Percentiles rank a stretch among this genome's conserved stretches.
These are phyloP conservation scores for Lentinula edodes DNA, from an alignment of 768 basidiomycete genomes.

Conservation along the genomic window DNA sequence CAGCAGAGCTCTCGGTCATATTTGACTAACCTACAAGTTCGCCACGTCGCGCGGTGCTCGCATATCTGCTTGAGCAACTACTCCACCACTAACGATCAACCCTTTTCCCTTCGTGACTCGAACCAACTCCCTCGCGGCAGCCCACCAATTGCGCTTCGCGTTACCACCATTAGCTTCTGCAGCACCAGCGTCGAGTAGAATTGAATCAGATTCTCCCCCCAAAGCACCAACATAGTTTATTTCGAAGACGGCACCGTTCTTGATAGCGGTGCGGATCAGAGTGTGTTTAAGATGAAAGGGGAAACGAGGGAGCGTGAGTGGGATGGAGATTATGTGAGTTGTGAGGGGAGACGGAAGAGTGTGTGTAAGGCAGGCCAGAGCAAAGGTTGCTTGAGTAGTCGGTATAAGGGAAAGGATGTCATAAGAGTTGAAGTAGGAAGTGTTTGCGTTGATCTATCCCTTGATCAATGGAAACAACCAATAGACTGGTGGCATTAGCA, in stretches of 20 bases:
- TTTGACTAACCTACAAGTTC: slow-evolving; percentile 56
- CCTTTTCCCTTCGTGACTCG: slow-evolving; percentile 80
- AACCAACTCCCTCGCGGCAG: slow-evolving; percentile 66
- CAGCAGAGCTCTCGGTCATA: background rate
- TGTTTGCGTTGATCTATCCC: slow-evolving; percentile 64
- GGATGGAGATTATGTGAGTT: slow-evolving; percentile 76
- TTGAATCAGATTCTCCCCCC: slow-evolving; percentile 50
- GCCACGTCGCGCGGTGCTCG: slow-evolving; percentile 68
- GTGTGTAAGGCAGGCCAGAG: slow-evolving; percentile 76
- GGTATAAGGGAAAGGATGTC: slow-evolving; percentile 77
- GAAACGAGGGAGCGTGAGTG: slow-evolving; percentile 70
- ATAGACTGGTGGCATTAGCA: background rate
- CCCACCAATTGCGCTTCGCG: slow-evolving; percentile 83
- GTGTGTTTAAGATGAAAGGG: slow-evolving; percentile 84
- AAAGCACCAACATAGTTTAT: slow-evolving; percentile 73
- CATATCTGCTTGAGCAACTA: slow-evolving; percentile 52
- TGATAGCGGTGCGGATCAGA: slow-evolving; percentile 71
- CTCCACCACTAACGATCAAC: slow-evolving; percentile 67
- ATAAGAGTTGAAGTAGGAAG: slow-evolving; percentile 54
- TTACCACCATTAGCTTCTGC: slow-evolving; percentile 42
- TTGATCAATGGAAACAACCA: background rate
- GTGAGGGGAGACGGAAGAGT: slow-evolving; percentile 70
- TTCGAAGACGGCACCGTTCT: slow-evolving; percentile 81
- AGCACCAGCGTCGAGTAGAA: slow-evolving; percentile 38
- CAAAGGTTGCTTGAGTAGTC: slow-evolving; percentile 66